Percentiles rank a stretch among this genome's conserved stretches.
Evolutionary conservation across 345 rosid genomes (phyloP).

Genomic region (Lagerstroemia speciosa): DNA sequence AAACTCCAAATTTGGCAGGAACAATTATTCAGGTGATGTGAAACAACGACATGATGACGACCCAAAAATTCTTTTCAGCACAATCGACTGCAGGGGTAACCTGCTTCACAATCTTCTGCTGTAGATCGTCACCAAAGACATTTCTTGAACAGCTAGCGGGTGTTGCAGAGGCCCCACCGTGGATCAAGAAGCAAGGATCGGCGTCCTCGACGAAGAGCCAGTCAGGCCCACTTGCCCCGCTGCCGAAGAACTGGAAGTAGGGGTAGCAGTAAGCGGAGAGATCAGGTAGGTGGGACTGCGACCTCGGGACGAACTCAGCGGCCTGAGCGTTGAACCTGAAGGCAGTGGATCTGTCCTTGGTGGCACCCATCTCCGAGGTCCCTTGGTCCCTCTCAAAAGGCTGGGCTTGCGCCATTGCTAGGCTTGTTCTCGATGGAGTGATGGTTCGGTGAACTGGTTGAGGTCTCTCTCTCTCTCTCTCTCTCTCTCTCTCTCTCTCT

Average conservation of each 20-base stretch:
- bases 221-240: slow-evolving; percentile 40
- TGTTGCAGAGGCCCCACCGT: slow-evolving; percentile 24
- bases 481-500: too few species aligned
- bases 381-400: slow-evolving; percentile 26
- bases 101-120: slow-evolving; percentile 81
- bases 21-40: too few species aligned
- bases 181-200: slow-evolving; percentile 44
- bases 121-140: slow-evolving; percentile 64
- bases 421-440: background rate
- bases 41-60: too few species aligned
- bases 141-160: slow-evolving; percentile 38
- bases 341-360: slow-evolving; percentile 8
- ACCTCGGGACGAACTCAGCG: slow-evolving; percentile 64
- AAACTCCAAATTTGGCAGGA: too few species aligned
- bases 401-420: slow-evolving; percentile 52
- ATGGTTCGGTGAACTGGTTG: too few species aligned
- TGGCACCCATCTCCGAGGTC: slow-evolving; percentile 17
- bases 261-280: slow-evolving; percentile 67
- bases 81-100: slow-evolving; percentile 17
- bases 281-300: slow-evolving; percentile 29
- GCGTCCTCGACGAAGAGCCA: slow-evolving; percentile 76
- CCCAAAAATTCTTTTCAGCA: too few species aligned
- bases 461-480: too few species aligned
- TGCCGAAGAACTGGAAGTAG: slow-evolving; percentile 46
- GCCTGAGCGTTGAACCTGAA: slow-evolving; percentile 93